Base-by-base conservation (phyloP, 2,329 filamentous ascomycete genomes). In the Botrytis elliptica region DNA sequence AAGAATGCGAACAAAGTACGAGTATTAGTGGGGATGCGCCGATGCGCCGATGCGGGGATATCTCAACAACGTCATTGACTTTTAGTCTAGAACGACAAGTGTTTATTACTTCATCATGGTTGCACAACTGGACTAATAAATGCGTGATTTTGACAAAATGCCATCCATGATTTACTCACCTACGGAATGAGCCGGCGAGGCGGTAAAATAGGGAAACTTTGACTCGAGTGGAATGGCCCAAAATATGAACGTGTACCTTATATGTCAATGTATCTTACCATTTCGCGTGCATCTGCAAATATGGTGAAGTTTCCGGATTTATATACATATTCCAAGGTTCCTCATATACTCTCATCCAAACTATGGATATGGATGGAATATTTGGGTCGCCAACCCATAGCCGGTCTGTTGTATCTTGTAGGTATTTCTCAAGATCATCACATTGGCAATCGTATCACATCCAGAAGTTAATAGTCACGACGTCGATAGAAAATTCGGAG, bases 51-150 rank as follows among this genome's bases (percentile, higher is more conserved):
- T 46, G 64, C 29, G 64, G 64, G 44, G 44, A 66, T n/a, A n/a
- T 49, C 14, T 44, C 44, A 49, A 6, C 29, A 66, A n/a, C 64
- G 64, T 66, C 63, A 66, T 66, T 20, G 29, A 40, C 64, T 66
- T 6, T 44, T 66, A 49, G 20, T 49, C 44, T 49, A 22, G 63
- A 44, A 14, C 63, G 38, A 38, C 38, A 22, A 64, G 25, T 5
- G 40, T n/a, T 40, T 18, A 62, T n/a, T 18, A 62, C 59, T 40
- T 38, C 12, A 40, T 36, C 18, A 60, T 14, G 10, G 12, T 62
- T 6, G 25, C 22, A 14, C 33, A 12, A 36, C 18, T 38, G 20
- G 12, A 14, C 22, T 20, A 18, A 29, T 10, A 18, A 29, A 8
- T 42, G 59, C 8, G 25, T 3, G n/a, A 44, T 33, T 18, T 29